phyloP scores from a whole-genome alignment of 1,284 basidiomycete species.

The Kwoniella shivajii region DNA sequence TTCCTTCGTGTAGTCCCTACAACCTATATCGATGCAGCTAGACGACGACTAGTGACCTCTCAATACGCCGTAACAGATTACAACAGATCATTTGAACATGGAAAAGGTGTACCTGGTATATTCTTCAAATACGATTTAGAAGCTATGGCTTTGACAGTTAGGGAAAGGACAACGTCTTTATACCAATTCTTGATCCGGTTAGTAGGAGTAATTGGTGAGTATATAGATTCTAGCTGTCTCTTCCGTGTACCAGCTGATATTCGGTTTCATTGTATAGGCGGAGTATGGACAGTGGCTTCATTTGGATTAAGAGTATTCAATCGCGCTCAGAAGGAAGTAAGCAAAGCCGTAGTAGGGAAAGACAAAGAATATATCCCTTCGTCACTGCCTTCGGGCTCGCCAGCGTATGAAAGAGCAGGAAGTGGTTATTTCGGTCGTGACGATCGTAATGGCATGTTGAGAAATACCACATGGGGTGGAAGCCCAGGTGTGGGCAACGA shows the following conservation, averaged over 20 bases:
- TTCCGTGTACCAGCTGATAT: background rate
- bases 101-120: conserved; percentile 82
- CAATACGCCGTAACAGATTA: conserved; percentile 96
- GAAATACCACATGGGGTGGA: background rate
- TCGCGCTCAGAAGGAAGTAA: conserved; percentile 49
- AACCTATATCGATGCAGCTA: conserved; percentile 75
- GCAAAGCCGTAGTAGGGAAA: conserved; percentile 31
- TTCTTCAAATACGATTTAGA: conserved; percentile 98
- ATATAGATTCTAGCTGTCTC: background rate
- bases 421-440: conserved; percentile 4
- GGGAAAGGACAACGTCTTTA: conserved; percentile 81
- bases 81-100: conserved; percentile 72
- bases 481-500: conserved; percentile 9
- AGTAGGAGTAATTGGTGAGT: conserved; percentile 48
- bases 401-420: conserved; percentile 4
- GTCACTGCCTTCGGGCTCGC: conserved; percentile 13
- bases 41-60: conserved; percentile 68
- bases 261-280: conserved; percentile 30
- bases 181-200: conserved; percentile 79
- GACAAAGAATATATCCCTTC: conserved; percentile 46
- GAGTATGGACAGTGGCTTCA: conserved; percentile 55
- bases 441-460: background rate
- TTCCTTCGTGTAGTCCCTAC: conserved; percentile 94
- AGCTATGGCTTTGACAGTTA: conserved; percentile 79
- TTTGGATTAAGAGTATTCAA: conserved; percentile 53